A percentile compares a stretch with the other conserved stretches of the same genome.
Evolutionary conservation across 768 basidiomycete genomes (phyloP).

Genomic region (Hirschioporus abietinus): DNA sequence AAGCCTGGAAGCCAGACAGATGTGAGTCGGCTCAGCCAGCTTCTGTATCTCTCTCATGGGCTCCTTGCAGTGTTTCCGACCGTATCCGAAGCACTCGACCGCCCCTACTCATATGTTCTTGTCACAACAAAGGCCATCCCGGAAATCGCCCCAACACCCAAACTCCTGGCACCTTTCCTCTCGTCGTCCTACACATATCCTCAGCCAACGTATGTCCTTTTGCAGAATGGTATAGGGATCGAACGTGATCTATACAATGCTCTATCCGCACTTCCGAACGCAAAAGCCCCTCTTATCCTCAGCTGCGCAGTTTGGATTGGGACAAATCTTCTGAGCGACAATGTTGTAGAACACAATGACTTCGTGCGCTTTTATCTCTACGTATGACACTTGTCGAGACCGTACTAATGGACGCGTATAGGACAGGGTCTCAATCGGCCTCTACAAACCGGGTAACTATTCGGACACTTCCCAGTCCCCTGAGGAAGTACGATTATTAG

Average conservation of each 20-base stretch:
- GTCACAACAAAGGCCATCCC: slow-evolving; percentile 69
- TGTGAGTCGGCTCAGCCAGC: slow-evolving; percentile 32
- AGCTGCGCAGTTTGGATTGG: slow-evolving; percentile 51
- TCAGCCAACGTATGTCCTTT: slow-evolving; percentile 55
- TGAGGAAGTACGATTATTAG: slow-evolving; percentile 35
- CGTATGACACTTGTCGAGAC: not conserved
- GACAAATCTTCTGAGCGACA: slow-evolving; percentile 41
- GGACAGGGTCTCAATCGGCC: slow-evolving; percentile 50
- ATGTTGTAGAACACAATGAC: slow-evolving; percentile 45
- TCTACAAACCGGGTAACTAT: slow-evolving; percentile 44
- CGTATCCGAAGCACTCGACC: slow-evolving; percentile 54
- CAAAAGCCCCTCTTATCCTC: slow-evolving; percentile 41
- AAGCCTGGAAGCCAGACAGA: slow-evolving; percentile 59
- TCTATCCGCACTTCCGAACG: slow-evolving; percentile 31
- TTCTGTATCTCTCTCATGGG: slow-evolving; percentile 5
- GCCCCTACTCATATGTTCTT: slow-evolving; percentile 58
- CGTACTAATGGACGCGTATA: slow-evolving; percentile 17
- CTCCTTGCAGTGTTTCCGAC: slow-evolving; percentile 49
- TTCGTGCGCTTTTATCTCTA: slow-evolving; percentile 37
- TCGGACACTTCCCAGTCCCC: slow-evolving; percentile 36
- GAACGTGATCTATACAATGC: slow-evolving; percentile 61
- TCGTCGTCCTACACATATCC: slow-evolving; percentile 35
- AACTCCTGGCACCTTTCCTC: slow-evolving; percentile 52
- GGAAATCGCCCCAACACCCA: slow-evolving; percentile 52
- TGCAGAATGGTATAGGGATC: slow-evolving; percentile 72